Percentiles rank a stretch among this genome's conserved stretches.
Evolutionary conservation across 2,329 filamentous ascomycete genomes (phyloP).

Genomic region (Alternaria incomplexa): DNA sequence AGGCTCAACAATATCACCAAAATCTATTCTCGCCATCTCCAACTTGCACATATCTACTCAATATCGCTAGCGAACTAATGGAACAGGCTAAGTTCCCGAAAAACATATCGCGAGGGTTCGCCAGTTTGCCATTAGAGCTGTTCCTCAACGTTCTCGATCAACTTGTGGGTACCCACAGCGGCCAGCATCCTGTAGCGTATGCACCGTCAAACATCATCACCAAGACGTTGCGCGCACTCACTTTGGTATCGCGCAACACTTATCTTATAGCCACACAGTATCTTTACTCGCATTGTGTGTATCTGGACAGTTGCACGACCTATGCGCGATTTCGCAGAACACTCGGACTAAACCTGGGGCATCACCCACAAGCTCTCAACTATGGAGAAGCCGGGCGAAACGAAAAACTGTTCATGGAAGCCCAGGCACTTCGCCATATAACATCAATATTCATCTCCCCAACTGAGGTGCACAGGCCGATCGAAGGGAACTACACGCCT

Average conservation of each 20-base stretch:
- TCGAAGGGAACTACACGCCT: conserved; percentile 6
- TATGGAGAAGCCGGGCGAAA: conserved; percentile 29
- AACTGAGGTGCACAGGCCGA: not conserved
- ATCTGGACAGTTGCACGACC: conserved; percentile 24
- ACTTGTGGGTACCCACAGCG: conserved; percentile 25
- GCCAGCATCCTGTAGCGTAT: conserved; percentile 26
- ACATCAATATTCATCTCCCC: conserved; percentile 33
- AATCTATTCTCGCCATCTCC: not conserved
- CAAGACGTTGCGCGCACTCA: conserved; percentile 32
- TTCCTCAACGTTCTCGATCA: conserved; percentile 37
- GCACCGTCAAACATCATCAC: conserved; percentile 24
- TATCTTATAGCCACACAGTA: conserved; percentile 32
- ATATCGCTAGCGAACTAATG: not conserved
- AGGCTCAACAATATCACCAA: not conserved
- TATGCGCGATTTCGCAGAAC: conserved; percentile 32
- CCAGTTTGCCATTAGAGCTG: conserved; percentile 30
- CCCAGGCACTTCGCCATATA: conserved; percentile 18
- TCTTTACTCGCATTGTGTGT: conserved; percentile 35
- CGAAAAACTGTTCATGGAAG: conserved; percentile 21
- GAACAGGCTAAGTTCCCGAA: not conserved
- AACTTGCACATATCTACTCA: not conserved
- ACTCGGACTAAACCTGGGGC: conserved; percentile 24
- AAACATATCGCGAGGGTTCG: not conserved
- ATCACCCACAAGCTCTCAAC: conserved; percentile 29
- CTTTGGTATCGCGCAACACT: conserved; percentile 26